phyloP scores from a whole-genome alignment of 768 basidiomycete genomes.

The Tephrocybe sp. region DNA sequence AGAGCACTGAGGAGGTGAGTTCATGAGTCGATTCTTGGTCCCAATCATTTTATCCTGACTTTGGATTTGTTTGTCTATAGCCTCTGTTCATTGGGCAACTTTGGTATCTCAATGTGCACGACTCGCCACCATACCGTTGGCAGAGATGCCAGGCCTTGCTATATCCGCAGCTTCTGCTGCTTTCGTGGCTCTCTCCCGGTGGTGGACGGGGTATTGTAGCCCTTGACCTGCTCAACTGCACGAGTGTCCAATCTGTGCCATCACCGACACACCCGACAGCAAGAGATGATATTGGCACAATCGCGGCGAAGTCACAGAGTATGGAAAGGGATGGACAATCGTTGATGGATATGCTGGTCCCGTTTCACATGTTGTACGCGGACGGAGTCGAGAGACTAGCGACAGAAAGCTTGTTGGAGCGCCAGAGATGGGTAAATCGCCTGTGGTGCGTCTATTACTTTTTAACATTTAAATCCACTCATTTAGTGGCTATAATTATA shows the following conservation, averaged over 20 bases:
- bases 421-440: conserved; percentile 89
- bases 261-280: conserved; percentile 81
- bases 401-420: conserved; percentile 83
- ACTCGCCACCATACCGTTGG: conserved; percentile 75
- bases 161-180: conserved; percentile 79
- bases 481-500: conserved; percentile 27
- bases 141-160: conserved; percentile 79
- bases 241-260: conserved; percentile 79
- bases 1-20: conserved; percentile 50
- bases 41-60: conserved; percentile 10
- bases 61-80: conserved; percentile 41
- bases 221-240: conserved; percentile 84
- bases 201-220: conserved; percentile 86
- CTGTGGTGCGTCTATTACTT: conserved; percentile 64
- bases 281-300: conserved; percentile 82
- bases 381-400: conserved; percentile 89
- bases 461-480: not conserved
- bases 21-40: conserved; percentile 5
- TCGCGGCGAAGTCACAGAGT: conserved; percentile 71
- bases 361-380: conserved; percentile 87
- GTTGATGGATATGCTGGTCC: conserved; percentile 75
- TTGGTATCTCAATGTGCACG: conserved; percentile 94
- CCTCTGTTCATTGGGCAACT: conserved; percentile 82
- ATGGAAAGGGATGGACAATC: conserved; percentile 43
- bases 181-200: conserved; percentile 85